These are phyloP conservation scores for Lecanicillium sp. DNA, from an alignment of 2,329 filamentous ascomycete genomes.

Conservation along the genomic window DNA sequence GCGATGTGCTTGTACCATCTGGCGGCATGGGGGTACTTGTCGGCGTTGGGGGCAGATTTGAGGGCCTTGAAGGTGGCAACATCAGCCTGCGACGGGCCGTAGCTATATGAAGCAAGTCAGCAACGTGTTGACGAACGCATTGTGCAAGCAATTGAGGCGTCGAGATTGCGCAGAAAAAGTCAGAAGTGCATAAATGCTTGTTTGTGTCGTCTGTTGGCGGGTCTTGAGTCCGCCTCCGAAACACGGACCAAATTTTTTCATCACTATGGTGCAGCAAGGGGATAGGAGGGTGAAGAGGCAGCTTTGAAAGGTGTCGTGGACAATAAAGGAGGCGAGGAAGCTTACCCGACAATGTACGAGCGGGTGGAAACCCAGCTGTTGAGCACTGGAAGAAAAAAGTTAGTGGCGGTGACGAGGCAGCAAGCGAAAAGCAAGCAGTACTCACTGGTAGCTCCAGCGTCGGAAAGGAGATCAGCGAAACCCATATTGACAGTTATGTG, in stretches of 20 bases:
- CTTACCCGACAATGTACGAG: conserved; percentile 76
- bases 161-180: conserved; percentile 24
- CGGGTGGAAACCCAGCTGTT: conserved; percentile 68
- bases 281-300: not conserved
- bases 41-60: conserved; percentile 63
- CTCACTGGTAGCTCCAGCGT: conserved; percentile 49
- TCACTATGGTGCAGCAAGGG: conserved; percentile 34
- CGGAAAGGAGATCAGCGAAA: conserved; percentile 60
- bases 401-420: conserved; percentile 20
- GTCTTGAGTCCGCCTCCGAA: conserved; percentile 91
- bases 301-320: too few species aligned
- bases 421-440: conserved; percentile 16
- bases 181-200: conserved; percentile 74
- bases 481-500: conserved; percentile 47
- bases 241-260: conserved; percentile 94
- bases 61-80: conserved; percentile 91
- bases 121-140: not conserved
- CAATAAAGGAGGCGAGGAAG: not conserved
- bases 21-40: conserved; percentile 88
- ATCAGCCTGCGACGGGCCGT: conserved; percentile 83
- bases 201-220: conserved; percentile 71
- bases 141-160: not conserved
- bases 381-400: conserved; percentile 43
- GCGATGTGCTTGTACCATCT: conserved; percentile 99
- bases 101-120: conserved; percentile 24